Evolutionary conservation across 1,284 basidiomycete genomes (phyloP).

Genomic region (Malassezia vespertilionis): DNA sequence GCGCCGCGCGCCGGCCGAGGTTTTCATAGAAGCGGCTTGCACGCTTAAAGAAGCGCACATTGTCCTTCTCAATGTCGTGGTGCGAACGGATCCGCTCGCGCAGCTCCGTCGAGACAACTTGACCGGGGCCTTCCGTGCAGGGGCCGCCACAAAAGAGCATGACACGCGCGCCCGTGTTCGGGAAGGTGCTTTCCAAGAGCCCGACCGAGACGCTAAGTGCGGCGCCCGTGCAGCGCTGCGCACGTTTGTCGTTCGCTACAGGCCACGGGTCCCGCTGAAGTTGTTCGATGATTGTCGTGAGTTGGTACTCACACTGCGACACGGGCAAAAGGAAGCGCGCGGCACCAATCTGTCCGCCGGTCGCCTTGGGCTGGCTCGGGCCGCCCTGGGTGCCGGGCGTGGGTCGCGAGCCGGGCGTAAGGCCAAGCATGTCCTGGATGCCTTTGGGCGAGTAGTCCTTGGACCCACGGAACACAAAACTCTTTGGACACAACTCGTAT

Average conservation of each 20-base stretch:
- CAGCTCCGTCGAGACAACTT: slow-evolving; percentile 89
- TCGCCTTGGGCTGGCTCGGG: slow-evolving; percentile 53
- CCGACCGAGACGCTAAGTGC: slow-evolving; percentile 88
- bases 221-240: slow-evolving; percentile 90
- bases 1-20: slow-evolving; percentile 82
- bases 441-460: slow-evolving; percentile 96
- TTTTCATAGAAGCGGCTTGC: slow-evolving; percentile 96
- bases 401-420: slow-evolving; percentile 53
- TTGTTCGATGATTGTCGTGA: slow-evolving; percentile 83
- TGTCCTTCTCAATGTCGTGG: slow-evolving; percentile 96
- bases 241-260: slow-evolving; percentile 84
- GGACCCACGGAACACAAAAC: slow-evolving; percentile 96
- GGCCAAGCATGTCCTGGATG: slow-evolving; percentile 95
- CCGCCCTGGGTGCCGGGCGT: slow-evolving; percentile 50
- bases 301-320: slow-evolving; percentile 87
- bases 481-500: slow-evolving; percentile 90
- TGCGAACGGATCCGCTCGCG: slow-evolving; percentile 97
- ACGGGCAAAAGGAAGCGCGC: slow-evolving; percentile 87
- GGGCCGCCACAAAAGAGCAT: slow-evolving; percentile 95
- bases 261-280: slow-evolving; percentile 92
- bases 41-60: slow-evolving; percentile 93
- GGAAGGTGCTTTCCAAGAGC: slow-evolving; percentile 88
- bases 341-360: slow-evolving; percentile 59
- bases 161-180: slow-evolving; percentile 87
- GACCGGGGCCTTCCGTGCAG: slow-evolving; percentile 90